phyloP scores from a whole-genome alignment of 306 rosid species.

The Citrullus amarus region DNA sequence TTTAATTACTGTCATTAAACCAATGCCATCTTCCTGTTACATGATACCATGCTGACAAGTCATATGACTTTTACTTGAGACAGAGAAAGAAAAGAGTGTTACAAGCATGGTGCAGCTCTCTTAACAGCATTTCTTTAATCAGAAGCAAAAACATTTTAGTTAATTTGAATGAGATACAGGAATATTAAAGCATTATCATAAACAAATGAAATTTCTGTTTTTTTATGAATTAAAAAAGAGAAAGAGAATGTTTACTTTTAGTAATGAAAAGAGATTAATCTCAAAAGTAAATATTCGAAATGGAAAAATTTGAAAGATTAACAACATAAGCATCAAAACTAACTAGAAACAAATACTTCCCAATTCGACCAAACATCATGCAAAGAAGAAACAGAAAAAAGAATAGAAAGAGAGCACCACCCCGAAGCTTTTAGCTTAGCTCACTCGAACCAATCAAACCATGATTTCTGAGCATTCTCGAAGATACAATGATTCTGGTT shows the following conservation, averaged over 20 bases:
- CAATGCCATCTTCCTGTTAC: conserved; percentile 76
- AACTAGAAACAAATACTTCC: background rate
- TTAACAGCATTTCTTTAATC: background rate
- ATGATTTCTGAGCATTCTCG: background rate
- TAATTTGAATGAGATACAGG: background rate
- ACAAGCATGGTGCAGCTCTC: background rate
- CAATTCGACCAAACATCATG: background rate
- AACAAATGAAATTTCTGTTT: background rate
- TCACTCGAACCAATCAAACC: background rate
- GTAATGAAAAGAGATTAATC: background rate
- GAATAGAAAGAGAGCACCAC: background rate
- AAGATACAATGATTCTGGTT: background rate
- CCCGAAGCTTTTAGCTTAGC: background rate
- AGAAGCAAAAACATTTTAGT: background rate
- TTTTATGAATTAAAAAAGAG: no score
- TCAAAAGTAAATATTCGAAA: background rate
- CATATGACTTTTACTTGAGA: background rate
- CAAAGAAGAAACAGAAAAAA: background rate
- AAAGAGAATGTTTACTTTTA: background rate
- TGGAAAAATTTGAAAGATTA: background rate
- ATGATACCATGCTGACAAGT: conserved; percentile 6
- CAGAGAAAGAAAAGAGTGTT: background rate
- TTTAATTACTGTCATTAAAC: conserved; percentile 69
- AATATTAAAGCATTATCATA: background rate
- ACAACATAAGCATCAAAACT: background rate